phyloP scores from a whole-genome alignment of 2,329 filamentous ascomycete species.

The Dactylellina drechsleri region DNA sequence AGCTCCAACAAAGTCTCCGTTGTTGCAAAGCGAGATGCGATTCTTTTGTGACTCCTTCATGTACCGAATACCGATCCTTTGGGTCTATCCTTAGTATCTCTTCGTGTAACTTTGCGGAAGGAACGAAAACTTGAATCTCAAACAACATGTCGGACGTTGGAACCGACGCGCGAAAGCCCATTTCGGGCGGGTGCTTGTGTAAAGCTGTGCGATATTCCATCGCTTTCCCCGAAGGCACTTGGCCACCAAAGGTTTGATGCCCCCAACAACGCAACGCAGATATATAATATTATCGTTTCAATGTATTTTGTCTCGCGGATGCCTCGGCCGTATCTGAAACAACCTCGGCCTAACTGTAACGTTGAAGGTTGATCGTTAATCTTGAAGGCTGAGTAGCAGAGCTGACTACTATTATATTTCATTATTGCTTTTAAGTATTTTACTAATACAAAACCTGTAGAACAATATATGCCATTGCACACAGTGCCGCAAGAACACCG shows the following conservation, averaged over 20 bases:
- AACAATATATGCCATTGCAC: slow-evolving; percentile 68
- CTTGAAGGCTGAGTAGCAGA: no score
- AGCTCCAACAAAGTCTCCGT: no score
- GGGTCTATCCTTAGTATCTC: background rate
- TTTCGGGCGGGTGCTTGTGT: slow-evolving; percentile 68
- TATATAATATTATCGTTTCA: background rate
- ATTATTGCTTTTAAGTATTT: no score
- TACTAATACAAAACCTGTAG: slow-evolving; percentile 2
- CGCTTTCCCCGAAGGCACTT: slow-evolving; percentile 62
- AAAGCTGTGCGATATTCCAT: slow-evolving; percentile 66
- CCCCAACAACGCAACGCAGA: slow-evolving; percentile 4
- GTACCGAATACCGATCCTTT: background rate
- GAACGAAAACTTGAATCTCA: slow-evolving; percentile 12
- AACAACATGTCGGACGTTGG: slow-evolving; percentile 1
- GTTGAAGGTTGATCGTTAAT: no score
- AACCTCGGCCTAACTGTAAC: no score
- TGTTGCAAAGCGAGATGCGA: background rate
- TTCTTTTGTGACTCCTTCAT: slow-evolving; percentile 9
- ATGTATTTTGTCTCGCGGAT: no score
- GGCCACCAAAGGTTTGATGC: slow-evolving; percentile 42
- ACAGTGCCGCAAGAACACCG: slow-evolving; percentile 67
- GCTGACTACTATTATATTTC: no score
- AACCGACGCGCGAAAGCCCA: slow-evolving; percentile 54
- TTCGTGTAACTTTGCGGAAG: slow-evolving; percentile 10
- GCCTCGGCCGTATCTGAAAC: no score